Percentiles rank a stretch among this genome's conserved stretches.
Conservation (phyloP, 164 flowering plant species). For the Paratinospora sagittata region DNA sequence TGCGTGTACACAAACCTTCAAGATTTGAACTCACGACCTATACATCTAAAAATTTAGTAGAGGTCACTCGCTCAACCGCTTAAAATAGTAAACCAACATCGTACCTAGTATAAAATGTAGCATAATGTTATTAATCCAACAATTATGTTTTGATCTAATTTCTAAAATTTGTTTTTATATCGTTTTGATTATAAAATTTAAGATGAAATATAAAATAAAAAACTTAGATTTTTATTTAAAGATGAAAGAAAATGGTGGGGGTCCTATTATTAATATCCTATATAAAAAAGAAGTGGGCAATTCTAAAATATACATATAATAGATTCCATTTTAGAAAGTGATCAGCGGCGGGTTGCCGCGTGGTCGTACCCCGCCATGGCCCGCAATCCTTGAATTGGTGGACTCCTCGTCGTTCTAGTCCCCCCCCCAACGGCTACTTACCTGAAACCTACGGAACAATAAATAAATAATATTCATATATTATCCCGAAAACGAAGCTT, state of each 20-base stretch:
- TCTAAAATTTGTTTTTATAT: too few species aligned
- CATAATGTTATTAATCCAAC: too few species aligned
- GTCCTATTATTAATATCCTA: background rate
- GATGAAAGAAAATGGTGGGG: background rate
- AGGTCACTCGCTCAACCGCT: too few species aligned
- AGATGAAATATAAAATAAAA: background rate
- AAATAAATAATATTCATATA: background rate
- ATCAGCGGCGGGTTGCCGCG: conserved; percentile 18
- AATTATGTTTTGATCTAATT: too few species aligned
- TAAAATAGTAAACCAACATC: too few species aligned
- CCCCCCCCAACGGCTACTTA: background rate
- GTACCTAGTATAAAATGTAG: too few species aligned
- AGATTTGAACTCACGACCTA: too few species aligned
- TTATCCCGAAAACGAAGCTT: background rate
- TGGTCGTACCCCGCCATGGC: conserved; percentile 1
- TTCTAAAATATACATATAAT: background rate
- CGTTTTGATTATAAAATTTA: too few species aligned
- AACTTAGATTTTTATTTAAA: background rate
- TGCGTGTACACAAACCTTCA: too few species aligned
- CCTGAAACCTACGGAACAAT: background rate
- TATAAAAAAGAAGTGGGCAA: background rate
- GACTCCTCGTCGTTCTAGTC: background rate
- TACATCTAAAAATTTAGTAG: too few species aligned
- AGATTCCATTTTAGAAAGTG: conserved; percentile 5
- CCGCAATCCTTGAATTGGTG: background rate